Evolutionary conservation across 306 rosid species (phyloP), one percentile per base, ranked within the genome.

Genomic region (Trichosanthes cucumerina): DNA sequence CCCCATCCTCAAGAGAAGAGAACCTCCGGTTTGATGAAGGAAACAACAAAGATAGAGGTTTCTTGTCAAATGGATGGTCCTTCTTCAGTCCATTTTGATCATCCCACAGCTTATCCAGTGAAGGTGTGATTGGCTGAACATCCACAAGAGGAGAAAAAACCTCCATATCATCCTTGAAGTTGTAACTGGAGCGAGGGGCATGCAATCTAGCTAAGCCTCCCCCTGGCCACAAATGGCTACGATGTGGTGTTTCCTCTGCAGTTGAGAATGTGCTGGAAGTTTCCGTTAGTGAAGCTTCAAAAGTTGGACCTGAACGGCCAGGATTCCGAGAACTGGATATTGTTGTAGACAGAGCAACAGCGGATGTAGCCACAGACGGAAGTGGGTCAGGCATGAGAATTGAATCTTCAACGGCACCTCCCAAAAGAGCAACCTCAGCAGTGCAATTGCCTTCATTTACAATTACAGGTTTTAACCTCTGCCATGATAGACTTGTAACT

Each of bases 81-180:
- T 91, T 91, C 90, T 91, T 95, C 65, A 66, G 62, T 83, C 91
- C 93, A 77, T 86, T 86, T 50, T 79, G 87, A 53, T 90, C 98
- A 85, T 96, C 97, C 99, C 97, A 91, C 24, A 91, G 46, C 84
- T 88, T 88, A 79, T 85, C 90, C 50, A 84, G 87, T 24, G 98
- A 79, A 63, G 97, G 93, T 53, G 97, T 91, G 81, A 96, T 86
- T 62, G 98, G 99, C 62, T 90, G 93, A 84, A 96, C 98, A 88
- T 96, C 99, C 87, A 96, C 99, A 44, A 96, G 84, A 64, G 99
- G 99, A 84, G 99, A 96, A 85, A 96, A 96, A 43, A 96, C 97
- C 82, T 92, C 99, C 98, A 96, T 92, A 81, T 96, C 99, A 88
- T 96, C 99, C 88, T 93, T 92, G 77, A 91, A 89, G 90, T 91